Percentiles rank a stretch among this genome's conserved stretches.
phyloP scores from a whole-genome alignment of 208 protist genomes.

The Crithidia bombi region DNA sequence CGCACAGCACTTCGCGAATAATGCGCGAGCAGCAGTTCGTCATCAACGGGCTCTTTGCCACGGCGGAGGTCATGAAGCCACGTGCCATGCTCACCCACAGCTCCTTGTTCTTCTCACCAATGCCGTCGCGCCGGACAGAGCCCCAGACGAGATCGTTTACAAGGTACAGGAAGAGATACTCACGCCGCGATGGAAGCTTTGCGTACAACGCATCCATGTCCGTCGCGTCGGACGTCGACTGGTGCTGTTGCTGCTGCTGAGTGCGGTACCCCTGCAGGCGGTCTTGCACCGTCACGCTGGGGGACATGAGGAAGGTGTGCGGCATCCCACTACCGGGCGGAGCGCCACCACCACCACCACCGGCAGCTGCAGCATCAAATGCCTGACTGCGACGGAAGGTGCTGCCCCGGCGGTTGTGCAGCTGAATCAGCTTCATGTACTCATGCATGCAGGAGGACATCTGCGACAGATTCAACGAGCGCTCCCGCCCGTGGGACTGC shows the following conservation, averaged over 20 bases:
- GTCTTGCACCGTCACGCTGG: constrained; percentile 13
- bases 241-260: background rate
- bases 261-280: constrained; percentile 8
- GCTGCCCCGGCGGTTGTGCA: constrained; percentile 29
- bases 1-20: constrained; percentile 56
- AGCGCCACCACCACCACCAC: background rate
- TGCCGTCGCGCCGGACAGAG: constrained; percentile 35
- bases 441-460: background rate
- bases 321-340: background rate
- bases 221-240: background rate
- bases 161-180: constrained; percentile 58
- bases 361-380: background rate
- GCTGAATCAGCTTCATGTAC: constrained; percentile 26
- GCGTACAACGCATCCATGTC: constrained; percentile 1
- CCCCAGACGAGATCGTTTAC: constrained; percentile 59
- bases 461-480: constrained; percentile 11
- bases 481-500: constrained; percentile 7
- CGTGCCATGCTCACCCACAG: constrained; percentile 58
- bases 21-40: constrained; percentile 59
- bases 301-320: constrained; percentile 1
- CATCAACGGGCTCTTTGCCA: constrained; percentile 59
- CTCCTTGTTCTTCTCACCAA: constrained; percentile 34
- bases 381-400: constrained; percentile 18
- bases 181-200: constrained; percentile 50
- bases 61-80: constrained; percentile 49